Percentiles rank a stretch among this genome's conserved stretches.
phyloP scores from a whole-genome alignment of 768 basidiomycete species.

The Neoboletus magnificus region DNA sequence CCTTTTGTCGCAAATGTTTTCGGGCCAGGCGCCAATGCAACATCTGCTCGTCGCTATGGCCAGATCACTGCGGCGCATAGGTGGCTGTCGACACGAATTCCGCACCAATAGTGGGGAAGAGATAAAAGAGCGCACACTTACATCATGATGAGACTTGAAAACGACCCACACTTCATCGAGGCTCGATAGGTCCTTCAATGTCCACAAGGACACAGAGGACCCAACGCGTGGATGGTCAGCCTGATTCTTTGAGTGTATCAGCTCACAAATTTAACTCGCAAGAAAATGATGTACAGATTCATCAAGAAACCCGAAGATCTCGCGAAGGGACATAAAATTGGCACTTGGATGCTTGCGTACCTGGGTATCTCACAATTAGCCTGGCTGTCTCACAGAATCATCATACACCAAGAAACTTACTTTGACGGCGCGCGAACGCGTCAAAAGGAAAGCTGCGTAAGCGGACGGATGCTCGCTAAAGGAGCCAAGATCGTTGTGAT shows the following conservation, averaged over 20 bases:
- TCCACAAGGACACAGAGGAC: slow-evolving; percentile 49
- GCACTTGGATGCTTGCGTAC: slow-evolving; percentile 24
- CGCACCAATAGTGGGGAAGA: not conserved
- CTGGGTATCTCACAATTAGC: slow-evolving; percentile 12
- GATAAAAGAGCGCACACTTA: slow-evolving; percentile 30
- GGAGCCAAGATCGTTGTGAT: slow-evolving; percentile 3
- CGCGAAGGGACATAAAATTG: slow-evolving; percentile 23
- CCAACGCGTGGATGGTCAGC: slow-evolving; percentile 1
- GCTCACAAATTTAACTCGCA: not conserved
- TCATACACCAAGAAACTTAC: slow-evolving; percentile 33
- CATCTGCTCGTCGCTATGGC: not conserved
- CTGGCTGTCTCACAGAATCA: not conserved
- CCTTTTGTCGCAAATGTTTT: not conserved
- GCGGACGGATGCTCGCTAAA: slow-evolving; percentile 3
- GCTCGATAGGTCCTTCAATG: slow-evolving; percentile 34
- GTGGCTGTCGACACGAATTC: not conserved
- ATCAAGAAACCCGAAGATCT: slow-evolving; percentile 24
- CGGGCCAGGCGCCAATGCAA: not conserved
- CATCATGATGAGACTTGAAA: slow-evolving; percentile 60
- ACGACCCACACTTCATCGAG: slow-evolving; percentile 51
- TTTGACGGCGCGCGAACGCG: slow-evolving; percentile 52
- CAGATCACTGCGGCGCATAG: slow-evolving; percentile 4
- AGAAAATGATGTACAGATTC: slow-evolving; percentile 15
- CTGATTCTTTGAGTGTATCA: slow-evolving; percentile 14
- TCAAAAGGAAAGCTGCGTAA: slow-evolving; percentile 43